Conservation (phyloP, 2,329 filamentous ascomycete genomes). For the Calonectria crousiana region DNA sequence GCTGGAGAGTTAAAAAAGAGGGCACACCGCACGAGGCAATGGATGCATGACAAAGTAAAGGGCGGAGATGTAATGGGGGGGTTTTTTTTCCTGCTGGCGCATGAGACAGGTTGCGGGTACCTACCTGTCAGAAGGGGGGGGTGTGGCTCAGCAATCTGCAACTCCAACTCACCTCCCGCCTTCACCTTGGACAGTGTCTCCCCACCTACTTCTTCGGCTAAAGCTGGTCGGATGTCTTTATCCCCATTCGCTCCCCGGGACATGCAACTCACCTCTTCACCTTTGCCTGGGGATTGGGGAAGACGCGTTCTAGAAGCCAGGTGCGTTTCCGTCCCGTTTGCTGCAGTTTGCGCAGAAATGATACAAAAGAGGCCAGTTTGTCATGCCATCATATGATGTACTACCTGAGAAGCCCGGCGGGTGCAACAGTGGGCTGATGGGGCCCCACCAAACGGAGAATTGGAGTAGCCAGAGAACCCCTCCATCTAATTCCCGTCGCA, state of each 20-base stretch:
- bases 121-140: neutral
- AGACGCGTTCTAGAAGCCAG: neutral
- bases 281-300: neutral
- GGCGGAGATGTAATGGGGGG: neutral
- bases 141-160: slow-evolving; percentile 29
- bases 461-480: slow-evolving; percentile 18
- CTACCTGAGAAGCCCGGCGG: neutral
- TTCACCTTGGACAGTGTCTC: slow-evolving; percentile 3
- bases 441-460: slow-evolving; percentile 21
- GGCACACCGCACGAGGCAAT: neutral
- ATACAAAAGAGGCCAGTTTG: slow-evolving; percentile 8
- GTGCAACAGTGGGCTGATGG: slow-evolving; percentile 24
- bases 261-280: neutral
- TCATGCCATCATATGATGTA: slow-evolving; percentile 12
- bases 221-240: neutral
- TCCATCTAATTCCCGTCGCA: slow-evolving; percentile 2
- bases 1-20: slow-evolving; percentile 5
- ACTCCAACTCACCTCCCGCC: neutral
- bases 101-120: neutral
- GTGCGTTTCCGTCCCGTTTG: neutral
- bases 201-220: neutral
- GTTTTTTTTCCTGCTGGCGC: neutral
- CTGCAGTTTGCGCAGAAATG: neutral
- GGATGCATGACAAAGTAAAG: neutral
- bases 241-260: neutral